Evolutionary conservation across 768 basidiomycete species (phyloP), one percentile per base, ranked within the genome.

Genomic region (Rhodocollybia butyracea): DNA sequence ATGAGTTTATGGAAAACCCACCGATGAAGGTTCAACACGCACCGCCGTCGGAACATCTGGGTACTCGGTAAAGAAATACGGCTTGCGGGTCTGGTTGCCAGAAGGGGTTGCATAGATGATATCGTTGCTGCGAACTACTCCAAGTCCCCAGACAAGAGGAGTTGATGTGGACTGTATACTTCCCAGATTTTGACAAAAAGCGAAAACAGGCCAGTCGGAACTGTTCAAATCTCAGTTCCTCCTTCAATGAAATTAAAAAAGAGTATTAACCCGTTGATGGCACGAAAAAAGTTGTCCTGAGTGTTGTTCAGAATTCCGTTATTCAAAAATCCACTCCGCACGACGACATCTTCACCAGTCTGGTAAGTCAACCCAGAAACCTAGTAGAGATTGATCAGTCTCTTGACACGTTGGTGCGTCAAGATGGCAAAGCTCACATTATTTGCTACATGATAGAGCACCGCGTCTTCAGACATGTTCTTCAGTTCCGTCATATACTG

Each of bases 51-150:
- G 39, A 15, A 55, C 38, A 15, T 31, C 42, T 15, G 46, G 32
- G 34, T 53, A 62, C 38, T 57, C 34, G n/a, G 57, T 51, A n/a
- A 52, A 57, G 45, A 57, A 62, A 50, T 55, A 60, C 13, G 59
- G 51, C 17, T 43, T 36, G 12, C 60, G 46, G 21, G 27, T 57
- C 36, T 61, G 55, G 17, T 39, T 41, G 3, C 46, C 57, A 12
- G 55, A 30, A 7, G 46, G 8, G 17, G 52, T 52, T 15, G 50
- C 32, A 15, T 27, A 47, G 11, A 41, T 38, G 38, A 60, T 55
- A 8, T 55, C 60, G 5, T 53, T 54, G 39, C 58, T 53, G 5
- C 61, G 57, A 32, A 58, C 54, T 15, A 60, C 24, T n/a, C 61
- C 61, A 26, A 62, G 15, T 17, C 46, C 53, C 56, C 56, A 62